Evolutionary conservation across 441 rosid species (phyloP), one percentile per base, ranked within the genome.

Genomic region (Adansonia madagascariensis): DNA sequence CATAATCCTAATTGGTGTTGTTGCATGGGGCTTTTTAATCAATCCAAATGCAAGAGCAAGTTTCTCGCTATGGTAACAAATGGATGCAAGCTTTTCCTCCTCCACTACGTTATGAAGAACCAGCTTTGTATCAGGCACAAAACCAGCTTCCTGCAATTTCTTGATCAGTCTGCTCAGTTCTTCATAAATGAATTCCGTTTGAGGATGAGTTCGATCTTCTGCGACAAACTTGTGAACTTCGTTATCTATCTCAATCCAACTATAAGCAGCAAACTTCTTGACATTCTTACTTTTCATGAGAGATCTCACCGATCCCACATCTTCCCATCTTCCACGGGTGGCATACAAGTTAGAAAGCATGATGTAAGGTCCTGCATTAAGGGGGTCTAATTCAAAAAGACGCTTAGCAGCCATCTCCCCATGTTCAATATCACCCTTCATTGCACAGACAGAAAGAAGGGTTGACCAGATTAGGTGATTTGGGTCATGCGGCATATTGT

Each of bases 51-150:
- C 91, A 62, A 89, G 87, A 63, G 94, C 94, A 74, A 89, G 90
- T 78, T 91, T 91, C 85, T 89, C 92, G 53, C 92, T 86, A 76
- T 89, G 94, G 78, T 86, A 88, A 79, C 83, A 81, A 49, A 89
- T 83, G 71, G 91, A 88, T 64, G 84, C 83, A 55, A 84, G 50
- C 75, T 91, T 91, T 35, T 35, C 41, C 57, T 83, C 88, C 80
- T 86, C 89, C 8, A 73, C 83, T 15, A 89, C 87, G 78, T 89
- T 81, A 75, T 88, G 94, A 59, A 91, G 78, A 75, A 89, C 94
- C 77, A 83, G 75, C 50, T 78, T 80, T 61, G 85, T 82, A 75
- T 86, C 76, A 20, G 91, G 88, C 76, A 44, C 74, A 77, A 84
- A 89, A 15, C 92, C 91, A 75, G 79, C 80, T 71, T 85, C 84